Evolutionary conservation across 1,284 basidiomycete species (phyloP).

Genomic region (Ustilago lituana): DNA sequence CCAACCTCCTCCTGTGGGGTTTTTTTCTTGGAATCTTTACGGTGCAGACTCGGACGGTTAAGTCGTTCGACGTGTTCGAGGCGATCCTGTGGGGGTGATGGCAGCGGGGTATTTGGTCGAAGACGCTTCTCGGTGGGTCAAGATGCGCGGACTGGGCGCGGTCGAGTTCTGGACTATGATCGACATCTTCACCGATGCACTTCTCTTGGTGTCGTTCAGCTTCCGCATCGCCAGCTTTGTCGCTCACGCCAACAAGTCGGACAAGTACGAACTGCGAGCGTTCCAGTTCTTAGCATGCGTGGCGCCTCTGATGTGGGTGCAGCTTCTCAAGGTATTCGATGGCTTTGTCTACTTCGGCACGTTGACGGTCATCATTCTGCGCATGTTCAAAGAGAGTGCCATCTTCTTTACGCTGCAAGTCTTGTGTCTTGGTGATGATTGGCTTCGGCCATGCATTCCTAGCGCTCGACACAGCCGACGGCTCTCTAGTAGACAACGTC

Average conservation of each 20-base stretch:
- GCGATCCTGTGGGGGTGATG: constrained; percentile 52
- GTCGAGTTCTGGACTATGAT: constrained; percentile 59
- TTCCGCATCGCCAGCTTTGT: constrained; percentile 53
- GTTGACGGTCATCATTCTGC: constrained; percentile 63
- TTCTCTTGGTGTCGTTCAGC: constrained; percentile 48
- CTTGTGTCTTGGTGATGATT: constrained; percentile 78
- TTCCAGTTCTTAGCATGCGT: constrained; percentile 60
- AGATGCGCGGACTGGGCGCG: constrained; percentile 56
- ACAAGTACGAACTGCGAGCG: constrained; percentile 48
- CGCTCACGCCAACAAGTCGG: constrained; percentile 28
- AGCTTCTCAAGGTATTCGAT: constrained; percentile 54
- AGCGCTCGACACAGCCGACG: constrained; percentile 90
- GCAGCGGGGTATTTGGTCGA: constrained; percentile 57
- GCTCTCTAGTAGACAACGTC: constrained; percentile 72
- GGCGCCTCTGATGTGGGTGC: constrained; percentile 60
- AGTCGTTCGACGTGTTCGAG: constrained; percentile 48
- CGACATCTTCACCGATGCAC: constrained; percentile 51
- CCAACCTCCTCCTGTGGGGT: constrained; percentile 54
- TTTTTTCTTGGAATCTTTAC: constrained; percentile 58
- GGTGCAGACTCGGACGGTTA: constrained; percentile 47
- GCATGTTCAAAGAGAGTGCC: constrained; percentile 90
- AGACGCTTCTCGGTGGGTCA: constrained; percentile 54
- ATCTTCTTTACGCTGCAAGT: constrained; percentile 73
- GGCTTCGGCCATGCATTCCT: constrained; percentile 88
- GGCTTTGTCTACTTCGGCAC: constrained; percentile 71